phyloP scores from a whole-genome alignment of 768 basidiomycete genomes.

The Tricholoma bakamatsutake region DNA sequence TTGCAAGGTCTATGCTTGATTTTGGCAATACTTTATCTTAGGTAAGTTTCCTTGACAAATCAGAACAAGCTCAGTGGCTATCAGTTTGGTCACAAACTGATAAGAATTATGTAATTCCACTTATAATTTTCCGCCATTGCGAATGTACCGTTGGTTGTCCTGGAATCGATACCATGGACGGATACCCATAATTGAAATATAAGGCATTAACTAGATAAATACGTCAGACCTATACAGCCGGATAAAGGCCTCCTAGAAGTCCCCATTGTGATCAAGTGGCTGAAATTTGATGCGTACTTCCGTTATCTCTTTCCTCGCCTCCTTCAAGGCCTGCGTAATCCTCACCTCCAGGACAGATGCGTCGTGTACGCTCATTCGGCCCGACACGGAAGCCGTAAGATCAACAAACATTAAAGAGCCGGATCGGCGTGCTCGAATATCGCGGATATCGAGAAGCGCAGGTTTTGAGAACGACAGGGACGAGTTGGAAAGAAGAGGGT shows the following conservation, averaged over 20 bases:
- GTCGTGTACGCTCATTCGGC: conserved; percentile 49
- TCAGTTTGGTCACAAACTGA: too few species aligned
- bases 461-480: conserved; percentile 16
- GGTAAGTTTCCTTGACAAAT: too few species aligned
- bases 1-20: too few species aligned
- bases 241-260: background rate
- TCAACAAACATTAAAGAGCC: conserved; percentile 84
- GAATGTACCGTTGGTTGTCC: too few species aligned
- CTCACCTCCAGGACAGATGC: conserved; percentile 54
- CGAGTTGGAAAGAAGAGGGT: conserved; percentile 41
- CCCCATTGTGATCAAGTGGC: conserved; percentile 20
- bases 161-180: too few species aligned
- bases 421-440: conserved; percentile 68
- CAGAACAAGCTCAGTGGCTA: too few species aligned
- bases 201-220: background rate
- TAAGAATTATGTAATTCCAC: too few species aligned
- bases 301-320: conserved; percentile 56
- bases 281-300: conserved; percentile 68
- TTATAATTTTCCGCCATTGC: too few species aligned
- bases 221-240: background rate
- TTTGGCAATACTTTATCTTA: too few species aligned
- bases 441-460: conserved; percentile 38
- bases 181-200: background rate
- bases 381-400: conserved; percentile 67
- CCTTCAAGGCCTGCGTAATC: conserved; percentile 51